Base-by-base conservation (phyloP, 331 rosid species). In the Rosa hybrid region DNA sequence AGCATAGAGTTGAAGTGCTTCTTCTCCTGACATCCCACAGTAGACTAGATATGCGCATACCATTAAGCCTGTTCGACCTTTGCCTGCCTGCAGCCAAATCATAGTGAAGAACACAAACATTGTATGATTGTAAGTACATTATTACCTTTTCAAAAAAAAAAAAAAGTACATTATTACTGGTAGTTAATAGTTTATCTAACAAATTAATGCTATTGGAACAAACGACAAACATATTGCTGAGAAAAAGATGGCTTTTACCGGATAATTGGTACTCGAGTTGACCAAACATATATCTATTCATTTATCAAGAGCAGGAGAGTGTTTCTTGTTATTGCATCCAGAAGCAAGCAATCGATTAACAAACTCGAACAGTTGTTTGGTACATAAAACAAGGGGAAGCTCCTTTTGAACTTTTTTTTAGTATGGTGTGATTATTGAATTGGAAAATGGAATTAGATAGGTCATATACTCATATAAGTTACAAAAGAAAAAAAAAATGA, bases 41-140 rank as follows among this genome's bases (percentile, higher is more conserved):
- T 93, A 91, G 64, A 89, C 90, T 44, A 96, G 89, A 86, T 91
- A 93, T 65, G 97, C 80, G 77, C 90, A 84, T 38, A 90, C 98
- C 99, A 96, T 96, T 81, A 93, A 83, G 81, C 99, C 98, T 5
- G 99, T 93, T 82, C 99, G 89, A 76, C 99, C 97, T 83, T 96
- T 96, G 44, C 99, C 99, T 75, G 97, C 99, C 99, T 93, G 91
- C 73, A 48, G 39, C 8, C 48, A 76, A 74, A 54, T 62, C 2
- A 17, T 12, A 76, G 18, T 21, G 3, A 20, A 16, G 21, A 7
- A 34, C 73, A 60, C 17, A 27, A 48, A 63, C 3, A 25, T 27
- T 1, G 17, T 14, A 44, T 34, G 39, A 34, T 34, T 34, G 39
- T 34, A 34, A 7, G 6, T 0, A 11, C 30, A 60, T 54, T 18